A percentile compares a stretch with the other conserved stretches of the same genome.
Conservation (phyloP, 140 eudicot species). For the Cichorium intybus region DNA sequence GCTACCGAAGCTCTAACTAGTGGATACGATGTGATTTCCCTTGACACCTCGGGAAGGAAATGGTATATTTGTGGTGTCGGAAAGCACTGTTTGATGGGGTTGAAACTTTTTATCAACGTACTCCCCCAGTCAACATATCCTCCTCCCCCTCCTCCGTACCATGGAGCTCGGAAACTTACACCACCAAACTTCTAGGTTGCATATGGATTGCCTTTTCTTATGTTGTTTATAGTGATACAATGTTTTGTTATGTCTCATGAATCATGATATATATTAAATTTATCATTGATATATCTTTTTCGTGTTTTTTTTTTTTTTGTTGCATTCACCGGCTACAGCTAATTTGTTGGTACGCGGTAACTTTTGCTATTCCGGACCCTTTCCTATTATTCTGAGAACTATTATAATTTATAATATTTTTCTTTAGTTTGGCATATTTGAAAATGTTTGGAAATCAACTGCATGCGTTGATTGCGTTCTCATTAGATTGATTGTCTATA, state of each 20-base stretch:
- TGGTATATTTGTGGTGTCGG: conserved; percentile 34
- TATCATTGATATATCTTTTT: background rate
- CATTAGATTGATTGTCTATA: no score
- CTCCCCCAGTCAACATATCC: background rate
- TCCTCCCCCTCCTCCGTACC: conserved; percentile 16
- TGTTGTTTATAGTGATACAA: background rate
- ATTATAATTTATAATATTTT: no score
- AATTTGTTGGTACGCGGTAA: background rate
- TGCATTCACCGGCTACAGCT: background rate
- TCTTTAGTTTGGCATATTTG: no score
- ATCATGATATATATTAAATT: background rate
- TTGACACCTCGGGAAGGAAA: conserved; percentile 20
- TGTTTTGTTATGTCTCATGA: background rate
- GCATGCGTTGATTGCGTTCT: no score
- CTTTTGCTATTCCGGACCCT: background rate
- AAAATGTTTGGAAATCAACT: no score
- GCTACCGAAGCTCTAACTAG: conserved; percentile 11
- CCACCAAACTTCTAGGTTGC: background rate
- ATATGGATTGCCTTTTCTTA: background rate
- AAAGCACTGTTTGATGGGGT: conserved; percentile 11
- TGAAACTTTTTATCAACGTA: conserved; percentile 30
- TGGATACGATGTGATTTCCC: conserved; percentile 18
- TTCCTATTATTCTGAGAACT: no score
- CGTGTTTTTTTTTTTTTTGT: background rate
- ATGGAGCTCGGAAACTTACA: conserved; percentile 7